These are phyloP conservation scores for Puccinia coronata DNA, from an alignment of 1,284 basidiomycete genomes.

Conservation along the genomic window DNA sequence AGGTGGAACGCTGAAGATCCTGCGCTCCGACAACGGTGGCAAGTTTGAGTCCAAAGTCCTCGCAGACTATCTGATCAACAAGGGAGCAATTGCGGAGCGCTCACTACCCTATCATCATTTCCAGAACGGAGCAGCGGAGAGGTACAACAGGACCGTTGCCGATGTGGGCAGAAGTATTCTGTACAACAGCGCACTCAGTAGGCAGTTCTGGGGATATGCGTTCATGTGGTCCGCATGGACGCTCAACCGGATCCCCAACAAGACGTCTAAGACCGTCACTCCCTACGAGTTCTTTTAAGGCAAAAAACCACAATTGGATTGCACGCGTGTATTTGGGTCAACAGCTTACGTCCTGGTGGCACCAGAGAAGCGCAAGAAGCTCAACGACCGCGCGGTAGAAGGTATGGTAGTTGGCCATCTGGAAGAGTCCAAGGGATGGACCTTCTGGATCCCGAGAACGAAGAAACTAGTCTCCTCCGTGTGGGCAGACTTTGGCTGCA, in stretches of 20 bases:
- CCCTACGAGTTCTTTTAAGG: neutral
- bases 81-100: neutral
- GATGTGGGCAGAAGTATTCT: neutral
- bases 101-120: neutral
- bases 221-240: neutral
- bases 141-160: neutral
- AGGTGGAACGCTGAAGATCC: neutral
- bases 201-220: neutral
- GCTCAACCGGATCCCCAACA: neutral
- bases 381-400: neutral
- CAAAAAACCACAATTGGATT: neutral
- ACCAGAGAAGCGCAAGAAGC: conserved; percentile 6
- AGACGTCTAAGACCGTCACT: neutral
- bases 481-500: neutral
- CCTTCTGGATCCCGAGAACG: neutral
- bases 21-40: neutral
- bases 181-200: neutral
- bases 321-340: neutral
- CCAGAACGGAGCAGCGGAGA: neutral
- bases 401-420: neutral
- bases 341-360: neutral
- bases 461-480: neutral
- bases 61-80: neutral
- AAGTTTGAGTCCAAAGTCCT: neutral
- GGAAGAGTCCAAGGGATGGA: neutral